Conservation (phyloP, 2,329 filamentous ascomycete species). For the Verticillium alfalfae region DNA sequence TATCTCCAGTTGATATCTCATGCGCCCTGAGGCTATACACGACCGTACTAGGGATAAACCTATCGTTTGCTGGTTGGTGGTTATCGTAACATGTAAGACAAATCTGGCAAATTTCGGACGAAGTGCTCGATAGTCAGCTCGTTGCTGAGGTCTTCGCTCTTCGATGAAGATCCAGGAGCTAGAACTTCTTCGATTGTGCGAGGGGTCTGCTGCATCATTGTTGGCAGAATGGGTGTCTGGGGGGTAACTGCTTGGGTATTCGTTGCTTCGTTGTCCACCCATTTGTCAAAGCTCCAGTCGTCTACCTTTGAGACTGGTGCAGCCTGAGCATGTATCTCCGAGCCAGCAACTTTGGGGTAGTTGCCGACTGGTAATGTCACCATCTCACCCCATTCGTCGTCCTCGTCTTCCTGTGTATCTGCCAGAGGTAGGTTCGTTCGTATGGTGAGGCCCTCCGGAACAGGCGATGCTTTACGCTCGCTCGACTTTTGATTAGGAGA, state of each 20-base stretch:
- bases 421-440: not conserved
- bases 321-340: not conserved
- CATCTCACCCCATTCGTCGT: slow-evolving; percentile 60
- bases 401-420: slow-evolving; percentile 30
- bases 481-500: not conserved
- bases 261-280: not conserved
- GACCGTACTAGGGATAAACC: not conserved
- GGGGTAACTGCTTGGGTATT: not conserved
- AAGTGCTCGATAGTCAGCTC: slow-evolving; percentile 26
- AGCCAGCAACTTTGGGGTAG: not conserved
- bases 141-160: slow-evolving; percentile 14
- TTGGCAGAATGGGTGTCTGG: too few species aligned
- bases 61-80: not conserved
- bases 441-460: not conserved
- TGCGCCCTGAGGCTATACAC: not conserved
- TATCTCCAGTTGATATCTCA: not conserved
- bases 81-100: slow-evolving; percentile 40
- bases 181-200: not conserved
- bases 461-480: not conserved
- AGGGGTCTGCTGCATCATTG: not conserved
- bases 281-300: not conserved
- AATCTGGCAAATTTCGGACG: slow-evolving; percentile 30
- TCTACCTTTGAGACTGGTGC: not conserved
- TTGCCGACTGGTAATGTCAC: slow-evolving; percentile 31
- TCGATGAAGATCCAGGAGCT: not conserved